Base-by-base conservation (phyloP, 2,329 filamentous ascomycete genomes). In the Decorospora gaudefroyi region DNA sequence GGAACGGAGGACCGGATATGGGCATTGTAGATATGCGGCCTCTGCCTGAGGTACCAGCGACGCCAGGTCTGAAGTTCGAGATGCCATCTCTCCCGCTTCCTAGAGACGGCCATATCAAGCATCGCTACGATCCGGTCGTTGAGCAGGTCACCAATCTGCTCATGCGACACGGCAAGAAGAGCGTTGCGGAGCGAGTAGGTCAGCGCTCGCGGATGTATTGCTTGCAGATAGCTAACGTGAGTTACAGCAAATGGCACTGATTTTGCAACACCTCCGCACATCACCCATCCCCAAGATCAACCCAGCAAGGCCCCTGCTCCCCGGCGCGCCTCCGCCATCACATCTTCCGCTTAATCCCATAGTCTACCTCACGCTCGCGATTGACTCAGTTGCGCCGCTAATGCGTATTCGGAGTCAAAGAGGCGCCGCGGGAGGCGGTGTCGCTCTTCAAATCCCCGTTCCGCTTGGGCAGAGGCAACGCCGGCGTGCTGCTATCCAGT, bases 371-470 rank as follows among this genome's bases (percentile, higher is more conserved):
- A 89, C 87, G 9, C 79, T 95, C 21, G 90, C 91, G 21, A 85
- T 99, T 62, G 93, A 99, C 77, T 95, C 89, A 7, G 86, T 99
- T 16, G 89, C 91, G 1, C 93, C 93, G 7, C 80, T 99, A 11
- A 77, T 99, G 64, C 86, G 87, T 56, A 85, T 99, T 64, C 82
- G 84, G 41, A 80, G 81, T 49, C 81, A 90, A 60, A 83, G 83
- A 62, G 90, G 90, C 57, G 82, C 87, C 23, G 88, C 87, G 1
- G 92, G 92, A 72, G 93, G 93, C 76, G 93, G 93, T 71, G 80
- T 83, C 23, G 82, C 89, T 9, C 80, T 96, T 46, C 89, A 92
- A 42, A 80, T 96, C 23, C 93, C 93, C 0, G 78, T 85, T 15
- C 92, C 93, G 1, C 77, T 97, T 13, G 76, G 78, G 1, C 73